Evolutionary conservation across 371 early-diverging fungal genomes (phyloP).

Genomic region (Rhizomucor pusillus): DNA sequence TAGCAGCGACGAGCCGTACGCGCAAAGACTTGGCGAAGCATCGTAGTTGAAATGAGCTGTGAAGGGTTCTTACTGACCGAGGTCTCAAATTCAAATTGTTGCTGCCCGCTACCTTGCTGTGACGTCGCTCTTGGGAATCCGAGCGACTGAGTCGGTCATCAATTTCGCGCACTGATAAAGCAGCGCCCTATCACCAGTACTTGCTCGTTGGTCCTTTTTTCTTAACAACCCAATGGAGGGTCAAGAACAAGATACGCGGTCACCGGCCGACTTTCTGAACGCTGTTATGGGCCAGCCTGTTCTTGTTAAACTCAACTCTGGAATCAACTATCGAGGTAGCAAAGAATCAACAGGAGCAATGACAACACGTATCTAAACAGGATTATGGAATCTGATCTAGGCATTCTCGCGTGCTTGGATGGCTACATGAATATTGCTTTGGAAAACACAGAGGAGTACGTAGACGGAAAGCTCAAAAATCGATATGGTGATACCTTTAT

Average conservation of each 20-base stretch:
- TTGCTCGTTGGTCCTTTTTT: conserved; percentile 1
- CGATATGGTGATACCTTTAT: conserved; percentile 95
- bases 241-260: conserved; percentile 31
- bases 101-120: too few relatives aligned
- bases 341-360: neutral
- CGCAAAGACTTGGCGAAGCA: conserved; percentile 1
- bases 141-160: too few relatives aligned
- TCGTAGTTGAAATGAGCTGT: neutral
- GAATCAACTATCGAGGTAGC: conserved; percentile 90
- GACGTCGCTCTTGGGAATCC: too few relatives aligned
- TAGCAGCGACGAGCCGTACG: conserved; percentile 15
- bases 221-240: conserved; percentile 21
- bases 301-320: conserved; percentile 90
- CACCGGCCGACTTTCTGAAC: conserved; percentile 84
- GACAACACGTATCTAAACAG: neutral
- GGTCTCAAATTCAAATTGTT: too few relatives aligned
- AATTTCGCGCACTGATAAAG: too few relatives aligned
- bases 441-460: conserved; percentile 95
- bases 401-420: conserved; percentile 92
- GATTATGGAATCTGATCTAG: conserved; percentile 33
- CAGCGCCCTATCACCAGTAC: too few relatives aligned
- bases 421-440: conserved; percentile 99
- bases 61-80: too few relatives aligned
- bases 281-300: conserved; percentile 81
- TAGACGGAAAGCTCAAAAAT: conserved; percentile 88